Base-by-base conservation (phyloP, 257 asterid species). In the Capsicum chinense region DNA sequence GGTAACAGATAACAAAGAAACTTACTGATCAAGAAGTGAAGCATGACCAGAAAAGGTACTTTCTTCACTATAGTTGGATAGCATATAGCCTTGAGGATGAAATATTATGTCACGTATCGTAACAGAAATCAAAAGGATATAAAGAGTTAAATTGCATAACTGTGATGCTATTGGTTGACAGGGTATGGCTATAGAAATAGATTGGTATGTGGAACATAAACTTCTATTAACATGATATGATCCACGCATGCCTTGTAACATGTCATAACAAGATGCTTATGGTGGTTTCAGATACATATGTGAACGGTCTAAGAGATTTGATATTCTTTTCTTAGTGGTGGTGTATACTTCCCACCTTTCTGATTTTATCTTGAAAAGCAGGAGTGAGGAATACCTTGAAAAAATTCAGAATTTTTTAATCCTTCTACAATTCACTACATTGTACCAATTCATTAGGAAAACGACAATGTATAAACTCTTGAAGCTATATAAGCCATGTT, bases 21-120 rank as follows among this genome's bases (percentile, higher is more conserved):
- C 95, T 90, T 76, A 70, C 84, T 79, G 86, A 83, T 83, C 90
- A 76, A 33, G 90, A 86, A 69, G 78, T 62, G 19, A 91, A 86
- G 56, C 88, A 87, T 66, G 93, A 92, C 83, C 93, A 88, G 57
- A 83, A 93, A 88, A 93, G 97, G 99, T 95, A 91, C 71, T 85
- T 79, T 83, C 79, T 48, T 39, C 86, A 10, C 44, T 71, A 60
- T 63, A 48, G 56, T 73, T 79, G 47, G 56, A 56, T 56, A 33
- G 26, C 63, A 48, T 44, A 9, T 13, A 56, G 14, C 33, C 74
- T 48, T 66, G 47, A 50, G 19, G 15, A 33, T 50, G 52, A 70
- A 62, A 64, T 57, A 50, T 52, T 21, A n/a, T 37, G 79, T 48
- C 56, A 70, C 7, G 4, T 39, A 26, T 70, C 26, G 0, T 21